A percentile compares a stretch with the other conserved stretches of the same genome.
Conservation (phyloP, 441 rosid species). For the Pelargonium fulgidum region DNA sequence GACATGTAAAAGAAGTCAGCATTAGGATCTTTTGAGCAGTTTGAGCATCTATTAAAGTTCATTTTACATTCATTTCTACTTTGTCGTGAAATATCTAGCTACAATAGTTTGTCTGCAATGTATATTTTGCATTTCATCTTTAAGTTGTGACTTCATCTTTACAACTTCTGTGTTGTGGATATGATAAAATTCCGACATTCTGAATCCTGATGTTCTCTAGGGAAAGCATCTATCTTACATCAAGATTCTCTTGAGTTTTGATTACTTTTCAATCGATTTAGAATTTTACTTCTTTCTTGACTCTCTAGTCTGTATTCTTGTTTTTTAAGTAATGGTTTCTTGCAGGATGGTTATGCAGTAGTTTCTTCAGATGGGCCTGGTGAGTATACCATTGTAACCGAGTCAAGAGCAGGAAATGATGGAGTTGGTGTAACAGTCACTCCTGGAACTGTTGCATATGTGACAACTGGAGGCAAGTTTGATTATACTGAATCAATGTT, state of each 20-base stretch:
- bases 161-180: no score
- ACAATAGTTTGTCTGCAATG: no score
- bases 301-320: not conserved
- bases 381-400: constrained; percentile 73
- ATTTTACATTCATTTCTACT: no score
- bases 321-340: not conserved
- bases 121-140: no score
- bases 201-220: no score
- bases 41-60: no score
- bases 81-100: no score
- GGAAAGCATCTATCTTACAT: no score
- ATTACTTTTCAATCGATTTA: not conserved
- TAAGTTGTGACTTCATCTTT: no score
- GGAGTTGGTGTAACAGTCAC: constrained; percentile 70
- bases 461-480: constrained; percentile 80
- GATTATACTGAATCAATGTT: not conserved
- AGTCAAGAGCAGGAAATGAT: constrained; percentile 96
- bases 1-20: no score
- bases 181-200: no score
- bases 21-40: no score
- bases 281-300: not conserved
- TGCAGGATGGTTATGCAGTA: constrained; percentile 94
- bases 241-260: not conserved
- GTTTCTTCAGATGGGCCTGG: constrained; percentile 98
- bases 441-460: constrained; percentile 93